phyloP scores from a whole-genome alignment of 2,329 filamentous ascomycete genomes.

The Penicillium hordei region DNA sequence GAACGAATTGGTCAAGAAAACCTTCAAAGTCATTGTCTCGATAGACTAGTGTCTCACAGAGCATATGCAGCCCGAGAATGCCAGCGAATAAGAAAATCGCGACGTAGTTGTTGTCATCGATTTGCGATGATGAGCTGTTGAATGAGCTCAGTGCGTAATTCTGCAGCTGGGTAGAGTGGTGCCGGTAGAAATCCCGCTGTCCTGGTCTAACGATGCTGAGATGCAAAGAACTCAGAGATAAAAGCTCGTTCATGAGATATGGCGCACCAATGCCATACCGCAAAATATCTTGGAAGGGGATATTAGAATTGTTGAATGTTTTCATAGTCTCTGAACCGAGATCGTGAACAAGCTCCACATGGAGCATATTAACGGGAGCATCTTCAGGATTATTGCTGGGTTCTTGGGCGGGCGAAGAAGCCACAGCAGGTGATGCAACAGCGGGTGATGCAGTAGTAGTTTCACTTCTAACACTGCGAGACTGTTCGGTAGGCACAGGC shows the following conservation, averaged over 20 bases:
- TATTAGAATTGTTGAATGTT: not conserved
- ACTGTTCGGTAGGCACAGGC: not conserved
- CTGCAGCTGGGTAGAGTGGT: conserved; percentile 41
- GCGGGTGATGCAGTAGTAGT: conserved; percentile 1
- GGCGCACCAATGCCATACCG: conserved; percentile 27
- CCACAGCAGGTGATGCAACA: not conserved
- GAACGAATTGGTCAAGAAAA: conserved; percentile 30
- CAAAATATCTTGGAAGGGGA: conserved; percentile 6
- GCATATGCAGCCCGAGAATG: conserved; percentile 38
- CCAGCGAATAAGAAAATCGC: conserved; percentile 26
- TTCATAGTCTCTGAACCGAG: conserved; percentile 17
- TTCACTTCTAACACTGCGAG: not conserved
- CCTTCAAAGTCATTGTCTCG: conserved; percentile 41
- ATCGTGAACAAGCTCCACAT: conserved; percentile 33
- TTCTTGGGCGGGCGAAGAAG: not conserved
- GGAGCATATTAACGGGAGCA: conserved; percentile 29
- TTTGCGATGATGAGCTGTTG: conserved; percentile 7
- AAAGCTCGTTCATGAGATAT: conserved; percentile 51
- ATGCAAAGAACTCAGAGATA: conserved; percentile 50
- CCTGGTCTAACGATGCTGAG: conserved; percentile 38
- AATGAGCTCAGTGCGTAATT: conserved; percentile 24
- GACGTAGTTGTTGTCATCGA: conserved; percentile 19
- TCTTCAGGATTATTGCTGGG: conserved; percentile 2
- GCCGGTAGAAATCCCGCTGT: conserved; percentile 33
- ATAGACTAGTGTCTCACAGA: conserved; percentile 50